These are phyloP conservation scores for Rutstroemia sp. DNA, from an alignment of 2,329 filamentous ascomycete species.

Conservation along the genomic window DNA sequence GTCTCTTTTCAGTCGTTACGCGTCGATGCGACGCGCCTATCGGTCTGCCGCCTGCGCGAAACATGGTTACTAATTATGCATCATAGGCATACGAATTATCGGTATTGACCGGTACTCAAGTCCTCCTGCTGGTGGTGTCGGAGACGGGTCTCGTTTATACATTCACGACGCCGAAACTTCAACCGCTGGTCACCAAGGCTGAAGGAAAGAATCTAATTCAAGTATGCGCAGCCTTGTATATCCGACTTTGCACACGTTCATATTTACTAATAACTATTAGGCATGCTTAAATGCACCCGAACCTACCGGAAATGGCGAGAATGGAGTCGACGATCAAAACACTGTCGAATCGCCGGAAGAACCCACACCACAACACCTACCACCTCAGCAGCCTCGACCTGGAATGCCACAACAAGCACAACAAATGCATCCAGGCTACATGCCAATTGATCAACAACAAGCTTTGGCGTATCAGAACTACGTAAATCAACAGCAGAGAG, in stretches of 20 bases:
- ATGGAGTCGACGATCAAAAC: conserved; percentile 68
- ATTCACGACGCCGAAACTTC: conserved; percentile 96
- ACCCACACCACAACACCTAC: conserved; percentile 67
- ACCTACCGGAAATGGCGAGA: conserved; percentile 72
- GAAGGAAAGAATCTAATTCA: conserved; percentile 99
- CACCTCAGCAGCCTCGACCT: conserved; percentile 47
- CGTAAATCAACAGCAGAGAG: conserved; percentile 64
- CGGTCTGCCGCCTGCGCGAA: conserved; percentile 10
- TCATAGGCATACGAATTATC: conserved; percentile 89
- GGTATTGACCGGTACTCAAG: conserved; percentile 95
- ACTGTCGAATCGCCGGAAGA: conserved; percentile 90
- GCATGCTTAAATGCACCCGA: conserved; percentile 96
- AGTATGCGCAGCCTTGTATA: conserved; percentile 42
- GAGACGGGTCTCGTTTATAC: conserved; percentile 97
- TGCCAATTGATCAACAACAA: conserved; percentile 59
- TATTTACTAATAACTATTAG: conserved; percentile 42
- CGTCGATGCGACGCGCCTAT: conserved; percentile 16
- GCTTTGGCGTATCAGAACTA: conserved; percentile 80
- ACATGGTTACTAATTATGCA: conserved; percentile 17
- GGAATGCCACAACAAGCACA: conserved; percentile 55
- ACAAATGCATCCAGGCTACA: conserved; percentile 58
- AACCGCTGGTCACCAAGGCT: conserved; percentile 94
- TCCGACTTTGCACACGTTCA: neutral
- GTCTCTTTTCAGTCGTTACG: conserved; percentile 7
- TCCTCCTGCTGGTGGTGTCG: conserved; percentile 90